phyloP scores from a whole-genome alignment of 352 stramenopile genomes.

The Aphanomyces astaci region DNA sequence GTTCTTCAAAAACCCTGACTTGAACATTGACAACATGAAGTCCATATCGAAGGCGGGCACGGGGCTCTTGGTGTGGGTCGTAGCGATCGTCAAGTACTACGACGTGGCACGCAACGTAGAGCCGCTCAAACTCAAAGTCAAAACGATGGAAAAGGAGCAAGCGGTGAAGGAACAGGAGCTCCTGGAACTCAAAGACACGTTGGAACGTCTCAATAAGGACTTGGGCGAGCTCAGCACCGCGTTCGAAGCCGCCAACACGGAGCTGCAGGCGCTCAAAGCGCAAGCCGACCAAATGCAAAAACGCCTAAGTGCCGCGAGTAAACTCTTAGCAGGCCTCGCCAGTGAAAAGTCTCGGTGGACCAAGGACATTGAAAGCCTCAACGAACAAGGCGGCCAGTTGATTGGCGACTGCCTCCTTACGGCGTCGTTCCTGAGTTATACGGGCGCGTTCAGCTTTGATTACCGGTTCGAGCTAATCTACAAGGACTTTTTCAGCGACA shows the following conservation, averaged over 20 bases:
- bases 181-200: constrained; percentile 72
- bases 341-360: constrained; percentile 90
- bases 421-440: constrained; percentile 86
- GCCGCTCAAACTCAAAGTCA: constrained; percentile 86
- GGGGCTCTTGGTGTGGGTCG: constrained; percentile 89
- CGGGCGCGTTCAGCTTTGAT: constrained; percentile 87
- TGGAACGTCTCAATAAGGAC: constrained; percentile 77
- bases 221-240: constrained; percentile 86
- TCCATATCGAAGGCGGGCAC: constrained; percentile 88
- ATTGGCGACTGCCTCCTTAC: constrained; percentile 87
- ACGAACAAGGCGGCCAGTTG: constrained; percentile 75
- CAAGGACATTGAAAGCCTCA: constrained; percentile 83
- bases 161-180: constrained; percentile 85
- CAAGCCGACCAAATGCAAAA: constrained; percentile 95
- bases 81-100: constrained; percentile 94
- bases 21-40: constrained; percentile 94
- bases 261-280: constrained; percentile 86
- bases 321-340: constrained; percentile 86
- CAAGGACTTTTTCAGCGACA: constrained; percentile 79
- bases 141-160: constrained; percentile 91
- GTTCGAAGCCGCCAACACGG: constrained; percentile 86
- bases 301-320: constrained; percentile 84
- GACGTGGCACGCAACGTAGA: constrained; percentile 94
- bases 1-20: constrained; percentile 89
- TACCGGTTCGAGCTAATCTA: constrained; percentile 87